Percentiles rank a stretch among this genome's conserved stretches.
These are phyloP conservation scores for Balamuthia mandrillaris DNA, from an alignment of 208 protist species.

Conservation along the genomic window DNA sequence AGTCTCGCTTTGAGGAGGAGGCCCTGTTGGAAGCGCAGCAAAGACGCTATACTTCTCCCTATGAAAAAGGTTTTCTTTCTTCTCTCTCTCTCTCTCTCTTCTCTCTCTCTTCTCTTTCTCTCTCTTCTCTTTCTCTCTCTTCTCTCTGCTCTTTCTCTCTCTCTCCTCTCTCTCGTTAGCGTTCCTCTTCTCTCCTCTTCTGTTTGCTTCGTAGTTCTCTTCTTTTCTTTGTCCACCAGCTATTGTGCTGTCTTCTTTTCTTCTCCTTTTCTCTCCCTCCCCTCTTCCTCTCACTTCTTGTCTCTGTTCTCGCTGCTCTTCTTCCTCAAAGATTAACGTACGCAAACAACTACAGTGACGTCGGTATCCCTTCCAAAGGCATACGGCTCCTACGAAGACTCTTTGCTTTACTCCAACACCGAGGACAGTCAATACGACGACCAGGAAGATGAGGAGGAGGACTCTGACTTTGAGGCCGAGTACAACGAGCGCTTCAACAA, in stretches of 20 bases:
- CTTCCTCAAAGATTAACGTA: background rate
- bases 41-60: background rate
- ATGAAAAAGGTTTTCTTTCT: background rate
- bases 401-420: background rate
- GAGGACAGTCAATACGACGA: background rate
- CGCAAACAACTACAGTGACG: background rate
- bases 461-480: background rate
- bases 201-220: background rate
- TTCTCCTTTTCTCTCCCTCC: background rate
- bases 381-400: too few relatives aligned
- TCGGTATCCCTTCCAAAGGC: too few relatives aligned
- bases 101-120: background rate
- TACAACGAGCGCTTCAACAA: conserved; percentile 8
- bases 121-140: background rate
- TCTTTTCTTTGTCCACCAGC: background rate
- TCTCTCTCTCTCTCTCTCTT: background rate
- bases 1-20: background rate
- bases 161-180: background rate
- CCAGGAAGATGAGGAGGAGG: conserved; percentile 3
- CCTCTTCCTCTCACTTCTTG: background rate
- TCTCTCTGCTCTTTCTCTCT: background rate
- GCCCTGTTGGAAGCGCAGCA: background rate
- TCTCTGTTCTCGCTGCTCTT: background rate
- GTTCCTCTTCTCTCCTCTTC: background rate
- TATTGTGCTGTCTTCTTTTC: background rate